Percentiles rank a stretch among this genome's conserved stretches.
Evolutionary conservation across 2,329 filamentous ascomycete genomes (phyloP).

Genomic region (Hawksworthiomyces lignivorus): DNA sequence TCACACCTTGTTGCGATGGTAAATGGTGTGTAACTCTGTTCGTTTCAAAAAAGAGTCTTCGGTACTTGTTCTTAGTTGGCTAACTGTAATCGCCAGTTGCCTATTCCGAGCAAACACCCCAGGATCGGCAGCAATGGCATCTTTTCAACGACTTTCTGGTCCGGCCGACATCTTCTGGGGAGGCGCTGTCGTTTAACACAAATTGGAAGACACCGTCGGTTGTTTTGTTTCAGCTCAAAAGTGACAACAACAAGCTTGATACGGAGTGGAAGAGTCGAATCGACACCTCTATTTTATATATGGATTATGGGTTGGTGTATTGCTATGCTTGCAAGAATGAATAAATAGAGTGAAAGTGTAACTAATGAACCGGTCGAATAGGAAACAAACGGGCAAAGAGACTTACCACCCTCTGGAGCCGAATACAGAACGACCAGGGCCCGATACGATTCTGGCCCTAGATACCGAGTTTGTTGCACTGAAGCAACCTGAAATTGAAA

Average conservation of each 20-base stretch:
- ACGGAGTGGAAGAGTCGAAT: conserved; percentile 77
- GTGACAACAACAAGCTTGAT: conserved; percentile 74
- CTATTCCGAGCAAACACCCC: conserved; percentile 53
- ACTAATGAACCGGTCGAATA: too few relatives aligned
- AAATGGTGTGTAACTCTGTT: conserved; percentile 54
- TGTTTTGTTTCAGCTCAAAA: conserved; percentile 76
- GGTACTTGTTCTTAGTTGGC: neutral
- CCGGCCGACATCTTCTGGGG: conserved; percentile 61
- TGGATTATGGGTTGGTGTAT: conserved; percentile 48
- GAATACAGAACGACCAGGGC: conserved; percentile 56
- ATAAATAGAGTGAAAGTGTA: too few relatives aligned
- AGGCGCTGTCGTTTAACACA: conserved; percentile 83
- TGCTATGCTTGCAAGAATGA: too few relatives aligned
- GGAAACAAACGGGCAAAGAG: conserved; percentile 28
- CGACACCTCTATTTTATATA: conserved; percentile 77
- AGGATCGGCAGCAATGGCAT: conserved; percentile 72
- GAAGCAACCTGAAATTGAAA: conserved; percentile 87
- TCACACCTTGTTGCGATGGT: conserved; percentile 86
- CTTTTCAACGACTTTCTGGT: conserved; percentile 97
- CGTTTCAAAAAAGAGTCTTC: neutral
- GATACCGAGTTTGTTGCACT: conserved; percentile 96
- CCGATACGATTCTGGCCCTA: conserved; percentile 73
- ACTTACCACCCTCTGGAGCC: conserved; percentile 54
- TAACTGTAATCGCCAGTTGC: conserved; percentile 39
- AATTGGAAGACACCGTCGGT: conserved; percentile 91